Percentiles rank a stretch among this genome's conserved stretches.
phyloP scores from a whole-genome alignment of 768 basidiomycete species.

The Artomyces pyxidatus region DNA sequence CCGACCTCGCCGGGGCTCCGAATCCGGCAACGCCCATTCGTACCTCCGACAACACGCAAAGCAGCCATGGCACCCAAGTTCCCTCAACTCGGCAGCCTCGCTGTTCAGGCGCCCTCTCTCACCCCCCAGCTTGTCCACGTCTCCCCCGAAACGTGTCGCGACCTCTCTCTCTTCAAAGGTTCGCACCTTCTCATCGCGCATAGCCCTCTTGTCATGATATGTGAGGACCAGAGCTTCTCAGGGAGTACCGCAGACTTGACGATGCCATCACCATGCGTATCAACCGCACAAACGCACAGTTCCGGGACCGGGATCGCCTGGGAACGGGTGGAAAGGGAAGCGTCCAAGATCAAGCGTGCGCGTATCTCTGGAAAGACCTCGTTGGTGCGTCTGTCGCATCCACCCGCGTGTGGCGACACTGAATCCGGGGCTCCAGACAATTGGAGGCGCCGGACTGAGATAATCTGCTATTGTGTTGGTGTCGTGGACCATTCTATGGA shows the following conservation, averaged over 20 bases:
- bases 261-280: conserved; percentile 74
- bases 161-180: conserved; percentile 78
- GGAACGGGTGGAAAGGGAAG: conserved; percentile 38
- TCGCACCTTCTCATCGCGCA: conserved; percentile 5
- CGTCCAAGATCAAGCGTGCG: conserved; percentile 68
- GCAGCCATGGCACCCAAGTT: conserved; percentile 31
- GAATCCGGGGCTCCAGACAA: conserved; percentile 30
- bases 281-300: conserved; percentile 69
- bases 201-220: conserved; percentile 5
- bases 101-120: conserved; percentile 55
- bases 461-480: conserved; percentile 68
- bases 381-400: conserved; percentile 44
- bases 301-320: conserved; percentile 61
- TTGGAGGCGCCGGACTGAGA: conserved; percentile 67
- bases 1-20: neutral
- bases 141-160: conserved; percentile 62
- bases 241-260: conserved; percentile 74
- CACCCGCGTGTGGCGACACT: conserved; percentile 25
- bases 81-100: conserved; percentile 57
- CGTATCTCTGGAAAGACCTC: conserved; percentile 69
- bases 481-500: conserved; percentile 59
- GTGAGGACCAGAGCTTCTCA: conserved; percentile 55
- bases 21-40: neutral
- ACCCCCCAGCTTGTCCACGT: conserved; percentile 63
- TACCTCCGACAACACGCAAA: neutral